Conservation (phyloP, 345 rosid genomes). For the Pistacia atlantica region DNA sequence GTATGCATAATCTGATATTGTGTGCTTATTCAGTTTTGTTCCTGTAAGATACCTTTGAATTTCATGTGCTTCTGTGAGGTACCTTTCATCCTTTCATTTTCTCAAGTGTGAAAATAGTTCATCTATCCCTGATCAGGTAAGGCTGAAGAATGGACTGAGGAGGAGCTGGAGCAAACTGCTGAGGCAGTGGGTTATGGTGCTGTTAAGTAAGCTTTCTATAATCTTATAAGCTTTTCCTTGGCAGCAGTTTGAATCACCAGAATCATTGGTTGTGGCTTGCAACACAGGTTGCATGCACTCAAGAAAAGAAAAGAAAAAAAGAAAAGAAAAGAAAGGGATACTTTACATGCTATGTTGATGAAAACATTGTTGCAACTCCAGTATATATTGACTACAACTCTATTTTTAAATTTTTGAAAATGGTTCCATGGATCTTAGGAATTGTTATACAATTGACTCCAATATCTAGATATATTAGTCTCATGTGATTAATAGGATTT, state of each 20-base stretch:
- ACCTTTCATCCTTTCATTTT: constrained; percentile 12
- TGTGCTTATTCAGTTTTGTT: neutral
- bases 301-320: neutral
- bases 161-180: constrained; percentile 89
- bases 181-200: constrained; percentile 99
- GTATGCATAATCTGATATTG: neutral
- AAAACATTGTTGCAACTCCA: neutral
- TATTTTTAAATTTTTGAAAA: neutral
- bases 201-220: constrained; percentile 65
- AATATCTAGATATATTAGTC: neutral
- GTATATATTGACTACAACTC: neutral
- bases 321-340: neutral
- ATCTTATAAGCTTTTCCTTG: neutral
- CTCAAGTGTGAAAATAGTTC: neutral
- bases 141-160: constrained; percentile 81
- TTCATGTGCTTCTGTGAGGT: neutral
- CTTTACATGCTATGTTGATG: neutral
- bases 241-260: neutral
- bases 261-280: neutral
- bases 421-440: neutral
- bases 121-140: constrained; percentile 50
- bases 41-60: constrained; percentile 1
- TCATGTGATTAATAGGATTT: neutral
- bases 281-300: neutral
- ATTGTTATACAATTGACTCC: neutral